phyloP scores from a whole-genome alignment of 1,139 yeast genomes.

The Citeromyces siamensis region DNA sequence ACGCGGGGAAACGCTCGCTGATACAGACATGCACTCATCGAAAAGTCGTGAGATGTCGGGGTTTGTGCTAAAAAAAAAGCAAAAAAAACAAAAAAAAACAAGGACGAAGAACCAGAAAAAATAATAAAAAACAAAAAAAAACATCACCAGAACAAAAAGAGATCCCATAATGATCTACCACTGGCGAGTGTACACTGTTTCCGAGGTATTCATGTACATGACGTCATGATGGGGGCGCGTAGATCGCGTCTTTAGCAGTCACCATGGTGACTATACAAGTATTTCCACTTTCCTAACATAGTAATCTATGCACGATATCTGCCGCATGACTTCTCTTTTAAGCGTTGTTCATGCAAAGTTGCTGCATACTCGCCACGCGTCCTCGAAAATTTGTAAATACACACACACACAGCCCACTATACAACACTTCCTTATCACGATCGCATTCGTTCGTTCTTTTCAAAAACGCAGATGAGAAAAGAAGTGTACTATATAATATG shows the following conservation, averaged over 20 bases:
- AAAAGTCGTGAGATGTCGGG: too few species aligned
- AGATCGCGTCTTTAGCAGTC: conserved; percentile 2
- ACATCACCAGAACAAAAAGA: too few species aligned
- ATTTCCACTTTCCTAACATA: not conserved
- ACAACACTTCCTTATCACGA: not conserved
- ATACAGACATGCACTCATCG: too few species aligned
- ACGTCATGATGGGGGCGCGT: too few species aligned
- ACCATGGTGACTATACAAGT: conserved; percentile 2
- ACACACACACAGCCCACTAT: conserved; percentile 1
- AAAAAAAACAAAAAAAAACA: too few species aligned
- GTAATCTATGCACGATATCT: not conserved
- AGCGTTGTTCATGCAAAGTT: not conserved
- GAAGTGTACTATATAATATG: conserved; percentile 49
- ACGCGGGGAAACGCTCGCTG: too few species aligned
- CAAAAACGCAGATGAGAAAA: conserved; percentile 31
- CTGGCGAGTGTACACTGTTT: too few species aligned
- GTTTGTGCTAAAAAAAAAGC: too few species aligned
- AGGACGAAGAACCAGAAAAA: too few species aligned
- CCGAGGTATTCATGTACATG: too few species aligned
- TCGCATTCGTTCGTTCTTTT: not conserved
- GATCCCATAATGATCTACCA: too few species aligned
- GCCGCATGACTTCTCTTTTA: not conserved
- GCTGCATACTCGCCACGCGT: conserved; percentile 3
- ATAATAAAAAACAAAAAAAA: too few species aligned
- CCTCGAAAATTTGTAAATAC: not conserved